Base-by-base conservation (phyloP, 2,329 filamentous ascomycete genomes). In the Byssochlamys sp. region DNA sequence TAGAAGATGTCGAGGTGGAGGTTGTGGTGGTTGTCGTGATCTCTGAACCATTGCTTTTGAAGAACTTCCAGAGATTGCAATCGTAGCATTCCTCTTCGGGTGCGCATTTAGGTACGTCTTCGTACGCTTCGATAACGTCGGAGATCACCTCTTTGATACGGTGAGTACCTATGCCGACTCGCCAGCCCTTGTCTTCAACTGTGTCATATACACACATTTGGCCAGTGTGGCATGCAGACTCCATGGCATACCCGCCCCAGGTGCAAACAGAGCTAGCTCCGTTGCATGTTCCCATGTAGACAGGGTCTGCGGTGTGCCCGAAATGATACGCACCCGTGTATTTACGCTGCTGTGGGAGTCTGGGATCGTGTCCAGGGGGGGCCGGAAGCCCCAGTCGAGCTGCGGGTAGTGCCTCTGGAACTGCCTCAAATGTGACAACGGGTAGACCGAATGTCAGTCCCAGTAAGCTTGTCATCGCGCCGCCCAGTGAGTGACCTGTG, bases 221-320 rank as follows among this genome's bases (percentile, higher is more conserved):
- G 6, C 94, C 94, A 0, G 90, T 88, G 66, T 97, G 94, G 65
- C 94, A 99, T n/a, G 86, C 81, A 11, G 90, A 88, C 73, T 99
- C 91, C 79, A 99, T 82, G 1, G 94, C 91, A 70, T 97, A 99
- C 0, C 94, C 94, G 1, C 86, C 92, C 67, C 95, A 85, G 0
- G 91, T 94, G 72, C 94, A 97, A 10, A 87, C 85, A 2, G 92
- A 91, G 1, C 89, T 91, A 2, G 89, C 90, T 31, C 89, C 89
- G 67, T 96, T 96, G 75, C 94, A 97, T 0, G 87, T 89, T 31
- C 94, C 94, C 77, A 96, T 91, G 67, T 87, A 99, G 33, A 99
- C 86, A 0, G 94, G 94, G 72, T 99, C 94, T 0, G 94, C 94
- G 0, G 91, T 97, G 67, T 97, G 91, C 3, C 94, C 94, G 70